These are phyloP conservation scores for Lactarius quietus DNA, from an alignment of 768 basidiomycete genomes.

Conservation along the genomic window DNA sequence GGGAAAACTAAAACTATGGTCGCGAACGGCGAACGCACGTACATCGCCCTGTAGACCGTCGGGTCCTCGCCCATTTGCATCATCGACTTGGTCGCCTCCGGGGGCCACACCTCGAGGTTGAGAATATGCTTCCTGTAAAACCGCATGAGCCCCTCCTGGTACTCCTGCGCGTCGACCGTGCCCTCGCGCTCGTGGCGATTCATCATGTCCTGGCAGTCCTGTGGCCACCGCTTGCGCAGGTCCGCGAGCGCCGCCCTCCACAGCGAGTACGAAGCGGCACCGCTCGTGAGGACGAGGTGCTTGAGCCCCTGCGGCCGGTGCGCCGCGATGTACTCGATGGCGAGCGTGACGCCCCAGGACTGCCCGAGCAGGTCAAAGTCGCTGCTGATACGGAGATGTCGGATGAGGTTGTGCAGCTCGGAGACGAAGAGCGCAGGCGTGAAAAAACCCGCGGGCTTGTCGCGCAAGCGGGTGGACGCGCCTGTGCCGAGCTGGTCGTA, in stretches of 20 bases:
- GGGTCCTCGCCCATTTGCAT: constrained; percentile 33
- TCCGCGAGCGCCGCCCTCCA: constrained; percentile 27
- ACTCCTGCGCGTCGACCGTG: constrained; percentile 28
- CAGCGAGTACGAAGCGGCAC: constrained; percentile 32
- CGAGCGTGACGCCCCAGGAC: constrained; percentile 47
- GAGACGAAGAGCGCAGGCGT: constrained; percentile 47
- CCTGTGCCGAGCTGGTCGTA: constrained; percentile 51
- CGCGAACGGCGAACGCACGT: constrained; percentile 10
- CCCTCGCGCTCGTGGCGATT: too few species aligned
- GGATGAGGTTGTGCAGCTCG: constrained; percentile 44
- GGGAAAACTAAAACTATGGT: background rate
- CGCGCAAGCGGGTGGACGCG: constrained; percentile 49
- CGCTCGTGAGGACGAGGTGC: constrained; percentile 32
- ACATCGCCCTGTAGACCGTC: constrained; percentile 39
- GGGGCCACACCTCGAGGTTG: constrained; percentile 32
- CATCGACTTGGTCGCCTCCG: constrained; percentile 29
- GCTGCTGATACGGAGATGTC: constrained; percentile 43
- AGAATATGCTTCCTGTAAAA: constrained; percentile 34
- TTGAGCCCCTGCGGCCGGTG: constrained; percentile 35
- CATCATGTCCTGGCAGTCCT: background rate
- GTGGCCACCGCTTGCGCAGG: background rate
- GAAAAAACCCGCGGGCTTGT: constrained; percentile 48
- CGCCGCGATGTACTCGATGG: constrained; percentile 29
- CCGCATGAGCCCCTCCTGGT: constrained; percentile 27
- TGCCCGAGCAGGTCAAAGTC: constrained; percentile 44